Evolutionary conservation across 805 yeast species (phyloP), one percentile per base, ranked within the genome.

Genomic region (Starmerella vitae): DNA sequence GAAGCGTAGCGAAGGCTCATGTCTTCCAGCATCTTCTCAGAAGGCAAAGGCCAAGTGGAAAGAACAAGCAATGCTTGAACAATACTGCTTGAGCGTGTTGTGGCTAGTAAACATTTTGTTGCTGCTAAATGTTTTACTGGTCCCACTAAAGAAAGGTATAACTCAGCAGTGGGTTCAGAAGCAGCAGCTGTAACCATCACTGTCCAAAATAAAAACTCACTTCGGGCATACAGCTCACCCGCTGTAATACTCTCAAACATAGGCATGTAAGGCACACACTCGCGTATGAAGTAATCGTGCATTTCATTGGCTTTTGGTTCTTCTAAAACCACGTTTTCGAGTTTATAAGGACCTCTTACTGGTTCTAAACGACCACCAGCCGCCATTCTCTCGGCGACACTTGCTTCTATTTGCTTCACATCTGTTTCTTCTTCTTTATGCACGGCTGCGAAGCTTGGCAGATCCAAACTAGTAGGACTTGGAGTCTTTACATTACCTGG

Each of bases 81-180:
- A 29, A 86, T 86, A 57, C 86, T 94, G 0, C 95, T 82, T 2
- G 94, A 81, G 54, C 96, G 68, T 2, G 96, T 95, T 0, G 96
- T 86, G 41, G 86, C 65, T 35, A 85, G 74, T 93, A 94, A 83
- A 60, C 94, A 84, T 0, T 93, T 82, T 53, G 82, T 93, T 38
- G 83, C 83, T 0, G 94, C 94, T 48, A 85, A 62, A 52, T 82
- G 91, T 52, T 81, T 82, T 48, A 86, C 80, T 30, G 83, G 65
- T 2, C 82, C 72, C 13, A 91, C 78, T 33, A 85, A 63, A 21
- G 78, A 68, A 58, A 73, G 72, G 63, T 86, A 86, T 33, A 84
- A 56, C 0, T 80, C 68, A 3, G 96, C 94, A 35, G 81, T 88
- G 0, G 93, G 88, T 50, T 85, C 94, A 0, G 93, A 76, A 15